A percentile compares a stretch with the other conserved stretches of the same genome.
These are phyloP conservation scores for Aureobasidium namibiae DNA, from an alignment of 2,329 filamentous ascomycete genomes.

Conservation along the genomic window DNA sequence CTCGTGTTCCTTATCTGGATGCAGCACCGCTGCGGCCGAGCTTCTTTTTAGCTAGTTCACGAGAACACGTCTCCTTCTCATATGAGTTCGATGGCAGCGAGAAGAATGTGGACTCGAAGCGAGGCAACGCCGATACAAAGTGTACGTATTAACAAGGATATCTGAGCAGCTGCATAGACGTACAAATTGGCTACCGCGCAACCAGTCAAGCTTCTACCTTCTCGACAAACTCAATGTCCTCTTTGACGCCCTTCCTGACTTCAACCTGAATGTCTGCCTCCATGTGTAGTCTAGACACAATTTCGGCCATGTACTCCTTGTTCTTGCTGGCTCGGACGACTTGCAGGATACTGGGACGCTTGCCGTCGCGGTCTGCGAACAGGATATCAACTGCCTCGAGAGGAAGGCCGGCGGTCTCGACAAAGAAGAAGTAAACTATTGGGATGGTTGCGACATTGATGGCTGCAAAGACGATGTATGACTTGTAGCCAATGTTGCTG, in stretches of 20 bases:
- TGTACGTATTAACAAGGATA: too few relatives aligned
- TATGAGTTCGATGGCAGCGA: too few relatives aligned
- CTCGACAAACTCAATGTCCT: background rate
- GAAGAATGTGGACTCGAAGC: too few relatives aligned
- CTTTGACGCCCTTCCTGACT: background rate
- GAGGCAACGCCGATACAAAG: too few relatives aligned
- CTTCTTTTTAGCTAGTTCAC: too few relatives aligned
- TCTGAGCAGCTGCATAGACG: too few relatives aligned
- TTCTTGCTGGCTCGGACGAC: background rate
- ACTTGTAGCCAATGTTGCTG: conserved; percentile 38
- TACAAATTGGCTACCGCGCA: background rate
- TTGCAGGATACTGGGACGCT: background rate
- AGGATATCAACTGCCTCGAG: conserved; percentile 16
- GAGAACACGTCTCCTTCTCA: too few relatives aligned
- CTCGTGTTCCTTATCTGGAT: too few relatives aligned
- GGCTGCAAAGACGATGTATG: conserved; percentile 54
- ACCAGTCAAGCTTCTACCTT: background rate
- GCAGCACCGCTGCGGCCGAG: too few relatives aligned
- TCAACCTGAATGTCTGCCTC: conserved; percentile 11
- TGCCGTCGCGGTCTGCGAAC: conserved; percentile 11
- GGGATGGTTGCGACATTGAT: conserved; percentile 56
- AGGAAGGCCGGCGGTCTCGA: conserved; percentile 13
- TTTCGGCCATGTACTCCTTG: background rate
- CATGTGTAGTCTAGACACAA: background rate
- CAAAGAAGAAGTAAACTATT: conserved; percentile 38